A percentile compares a stretch with the other conserved stretches of the same genome.
Conservation (phyloP, 2,329 filamentous ascomycete genomes). For the Claviceps purpurea region DNA sequence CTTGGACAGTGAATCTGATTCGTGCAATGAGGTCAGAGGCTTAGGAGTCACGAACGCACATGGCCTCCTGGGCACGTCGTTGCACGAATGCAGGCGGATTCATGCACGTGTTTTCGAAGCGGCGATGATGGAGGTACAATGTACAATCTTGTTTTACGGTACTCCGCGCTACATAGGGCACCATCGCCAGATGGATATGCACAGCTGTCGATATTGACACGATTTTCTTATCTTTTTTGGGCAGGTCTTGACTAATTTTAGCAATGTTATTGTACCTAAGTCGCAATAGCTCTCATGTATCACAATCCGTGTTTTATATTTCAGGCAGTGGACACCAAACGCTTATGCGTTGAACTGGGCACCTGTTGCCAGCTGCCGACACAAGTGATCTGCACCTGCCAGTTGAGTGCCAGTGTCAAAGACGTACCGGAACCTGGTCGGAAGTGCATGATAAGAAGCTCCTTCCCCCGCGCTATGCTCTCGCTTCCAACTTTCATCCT, state of each 20-base stretch:
- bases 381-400: neutral
- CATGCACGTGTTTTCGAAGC: neutral
- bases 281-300: too few relatives aligned
- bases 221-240: neutral
- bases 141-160: neutral
- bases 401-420: neutral
- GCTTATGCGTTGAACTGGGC: neutral
- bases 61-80: too few relatives aligned
- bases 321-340: neutral
- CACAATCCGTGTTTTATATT: neutral
- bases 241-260: neutral
- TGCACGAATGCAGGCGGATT: too few relatives aligned
- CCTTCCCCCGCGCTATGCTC: constrained; percentile 4
- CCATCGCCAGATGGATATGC: neutral
- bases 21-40: neutral
- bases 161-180: neutral
- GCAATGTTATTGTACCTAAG: neutral
- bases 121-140: neutral
- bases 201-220: neutral
- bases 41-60: neutral
- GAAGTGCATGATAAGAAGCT: neutral
- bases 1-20: neutral
- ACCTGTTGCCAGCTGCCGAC: neutral
- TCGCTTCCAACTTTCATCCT: constrained; percentile 3
- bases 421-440: neutral